Conservation (phyloP, 108 stramenopile genomes). For the Cylindrotheca fusiformis region DNA sequence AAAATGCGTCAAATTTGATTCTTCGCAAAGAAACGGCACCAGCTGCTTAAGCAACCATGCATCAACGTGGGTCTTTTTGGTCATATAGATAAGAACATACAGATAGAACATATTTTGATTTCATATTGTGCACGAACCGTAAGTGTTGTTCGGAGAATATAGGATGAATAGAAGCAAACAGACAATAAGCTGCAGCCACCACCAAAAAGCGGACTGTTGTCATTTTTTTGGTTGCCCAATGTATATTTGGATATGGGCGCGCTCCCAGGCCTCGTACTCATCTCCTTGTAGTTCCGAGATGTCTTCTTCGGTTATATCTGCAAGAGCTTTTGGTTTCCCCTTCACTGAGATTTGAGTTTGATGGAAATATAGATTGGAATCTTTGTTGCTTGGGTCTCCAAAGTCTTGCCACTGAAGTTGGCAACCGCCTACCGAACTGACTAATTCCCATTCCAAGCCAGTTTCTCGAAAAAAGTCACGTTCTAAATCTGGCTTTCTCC, state of each 20-base stretch:
- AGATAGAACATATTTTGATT: background rate
- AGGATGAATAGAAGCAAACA: background rate
- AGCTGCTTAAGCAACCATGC: background rate
- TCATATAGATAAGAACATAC: background rate
- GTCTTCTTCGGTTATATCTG: conserved; percentile 45
- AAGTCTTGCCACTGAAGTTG: conserved; percentile 49
- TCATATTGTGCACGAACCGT: background rate
- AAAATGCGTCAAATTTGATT: background rate
- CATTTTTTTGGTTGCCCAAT: conserved; percentile 9
- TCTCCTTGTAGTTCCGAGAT: conserved; percentile 37
- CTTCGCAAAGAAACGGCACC: background rate
- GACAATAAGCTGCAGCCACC: background rate
- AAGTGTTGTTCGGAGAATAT: background rate
- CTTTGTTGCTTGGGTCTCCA: conserved; percentile 46
- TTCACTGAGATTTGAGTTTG: conserved; percentile 37
- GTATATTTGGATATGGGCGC: conserved; percentile 63
- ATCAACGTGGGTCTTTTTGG: background rate
- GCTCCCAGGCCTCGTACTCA: conserved; percentile 63
- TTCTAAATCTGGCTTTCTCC: conserved; percentile 75
- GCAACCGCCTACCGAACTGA: conserved; percentile 12
- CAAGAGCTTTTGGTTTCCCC: conserved; percentile 38
- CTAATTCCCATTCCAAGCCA: conserved; percentile 20
- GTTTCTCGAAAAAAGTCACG: conserved; percentile 54
- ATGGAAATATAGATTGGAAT: conserved; percentile 53
- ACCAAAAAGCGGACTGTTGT: background rate